Base-by-base conservation (phyloP, 2,329 filamentous ascomycete genomes). In the Botryosphaeria dothidea region DNA sequence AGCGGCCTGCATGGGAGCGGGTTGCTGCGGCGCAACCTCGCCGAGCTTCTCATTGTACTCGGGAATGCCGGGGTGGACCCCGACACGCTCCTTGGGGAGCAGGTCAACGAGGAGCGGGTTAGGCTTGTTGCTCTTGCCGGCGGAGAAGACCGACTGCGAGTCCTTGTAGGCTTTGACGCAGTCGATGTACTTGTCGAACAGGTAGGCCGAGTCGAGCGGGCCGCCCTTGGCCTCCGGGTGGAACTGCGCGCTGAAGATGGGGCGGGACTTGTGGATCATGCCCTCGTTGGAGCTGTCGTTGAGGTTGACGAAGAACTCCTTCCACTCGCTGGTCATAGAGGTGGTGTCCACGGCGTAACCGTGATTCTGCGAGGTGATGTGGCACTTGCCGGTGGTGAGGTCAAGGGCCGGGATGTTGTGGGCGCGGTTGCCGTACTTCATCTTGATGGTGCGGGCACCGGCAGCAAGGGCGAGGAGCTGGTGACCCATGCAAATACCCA, bases 181-280 rank as follows among this genome's bases (percentile, higher is more conserved):
- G 78, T 96, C 88, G 51, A 98, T 83, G 82, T 98, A 99, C 83
- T 92, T 92, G 81, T 99, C 95, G 75, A 99, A 99, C 66, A 99
- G 86, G 81, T 96, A 98, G 2, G 92, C 89, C 69, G 92, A 96
- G 83, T 99, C 95, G 81, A 97, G 91, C 63, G 95, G 95, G 63
- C 95, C 95, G 67, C 95, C 95, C 85, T 97, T 97, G 71, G 95
- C 95, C 82, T 99, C 95, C 17, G 95, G 95, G 77, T 99, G 95
- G 88, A 99, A 99, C 81, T 99, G 95, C 25, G 93, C 97, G 69
- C 92, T 94, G 86, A 99, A 98, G 78, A 99, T 99, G 68, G 95
- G 95, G 38, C 94, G 92, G 66, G 91, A 91, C 81, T 91, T 93
- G 86, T 99, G 95, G 77, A 97, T 93, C 88, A 99, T 92, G 66